These are phyloP conservation scores for Arthrobotrys sphaeroides DNA, from an alignment of 2,329 filamentous ascomycete species.

Conservation along the genomic window DNA sequence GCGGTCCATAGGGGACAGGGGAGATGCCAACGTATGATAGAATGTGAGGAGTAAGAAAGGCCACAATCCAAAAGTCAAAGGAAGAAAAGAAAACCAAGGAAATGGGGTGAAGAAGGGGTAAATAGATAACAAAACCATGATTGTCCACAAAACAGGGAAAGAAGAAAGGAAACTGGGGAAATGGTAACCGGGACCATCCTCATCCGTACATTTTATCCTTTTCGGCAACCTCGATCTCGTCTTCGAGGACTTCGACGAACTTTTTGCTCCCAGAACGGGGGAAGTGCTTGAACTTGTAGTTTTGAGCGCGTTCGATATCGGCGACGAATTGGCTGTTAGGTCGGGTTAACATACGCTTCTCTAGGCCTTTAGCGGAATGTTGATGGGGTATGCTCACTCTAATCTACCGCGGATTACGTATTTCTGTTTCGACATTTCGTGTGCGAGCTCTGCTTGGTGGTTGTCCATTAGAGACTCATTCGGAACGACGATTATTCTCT, in stretches of 20 bases:
- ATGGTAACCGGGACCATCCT: background rate
- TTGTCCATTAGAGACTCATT: slow-evolving; percentile 85
- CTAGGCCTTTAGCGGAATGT: background rate
- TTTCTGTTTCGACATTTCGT: slow-evolving; percentile 75
- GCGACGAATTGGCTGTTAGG: slow-evolving; percentile 24
- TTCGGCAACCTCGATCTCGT: slow-evolving; percentile 59
- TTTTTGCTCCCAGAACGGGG: slow-evolving; percentile 58
- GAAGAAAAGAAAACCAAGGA: background rate
- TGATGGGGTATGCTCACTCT: slow-evolving; percentile 65
- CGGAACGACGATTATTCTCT: slow-evolving; percentile 87
- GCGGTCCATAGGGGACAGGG: background rate
- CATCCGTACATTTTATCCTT: slow-evolving; percentile 53
- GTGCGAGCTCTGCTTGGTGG: slow-evolving; percentile 87
- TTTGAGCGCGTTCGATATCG: slow-evolving; percentile 49
- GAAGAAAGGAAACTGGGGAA: background rate
- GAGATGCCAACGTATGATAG: too few species aligned
- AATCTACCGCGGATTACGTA: slow-evolving; percentile 79
- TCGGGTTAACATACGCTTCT: background rate
- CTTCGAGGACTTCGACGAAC: slow-evolving; percentile 61
- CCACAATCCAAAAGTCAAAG: too few species aligned
- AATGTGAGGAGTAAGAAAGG: too few species aligned
- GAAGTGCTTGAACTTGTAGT: slow-evolving; percentile 54
- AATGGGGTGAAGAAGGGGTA: background rate
- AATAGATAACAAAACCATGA: slow-evolving; percentile 11
- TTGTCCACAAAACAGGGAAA: background rate